Evolutionary conservation across 2,329 filamentous ascomycete species (phyloP), one percentile per base, ranked within the genome.

Genomic region (Paracamarosporium sp.): DNA sequence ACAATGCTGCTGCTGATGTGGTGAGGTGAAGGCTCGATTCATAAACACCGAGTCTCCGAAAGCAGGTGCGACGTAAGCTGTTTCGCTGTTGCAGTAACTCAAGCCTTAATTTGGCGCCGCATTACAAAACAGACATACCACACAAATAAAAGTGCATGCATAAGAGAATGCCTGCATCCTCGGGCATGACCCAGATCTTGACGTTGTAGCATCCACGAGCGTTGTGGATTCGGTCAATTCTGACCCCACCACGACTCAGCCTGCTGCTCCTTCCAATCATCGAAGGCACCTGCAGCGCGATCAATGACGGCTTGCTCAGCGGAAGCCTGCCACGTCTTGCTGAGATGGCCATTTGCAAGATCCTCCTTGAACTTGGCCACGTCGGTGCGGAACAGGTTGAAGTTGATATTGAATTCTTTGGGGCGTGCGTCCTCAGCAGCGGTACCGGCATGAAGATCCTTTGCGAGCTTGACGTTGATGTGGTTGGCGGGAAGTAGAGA

Each of bases 191-290:
- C 17, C 48, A 12, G 20, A 17, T 41, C 15, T 25, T 8, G 25
- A 31, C 33, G n/a, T 30, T 35, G 33, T 41, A 22, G 24, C 24
- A 31, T 36, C 7, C 15, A 17, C n/a, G 5, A 28, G 17, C 24
- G 20, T 12, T n/a, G 17, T 15, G 33, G n/a, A 11, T 35, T 9
- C 36, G 7, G 35, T 55, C 38, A 55, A 17, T 84, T 85, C 68
- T 86, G 82, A 0, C 85, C 85, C 83, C 85, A 88, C 62, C 83
- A 85, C 54, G 79, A 70, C 68, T 88, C 84, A 13, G 81, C 82
- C 57, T 86, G 81, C 44, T 76, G 70, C 44, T 82, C 81, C 69
- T 86, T 83, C 74, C 82, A 86, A 5, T 75, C 75, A 63, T 89
- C 85, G 60, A 84, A 89, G 6, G 79, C 78, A 0, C 87, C 87